A percentile compares a stretch with the other conserved stretches of the same genome.
Conservation (phyloP, 257 asterid species). For the Haberlea rhodopensis region DNA sequence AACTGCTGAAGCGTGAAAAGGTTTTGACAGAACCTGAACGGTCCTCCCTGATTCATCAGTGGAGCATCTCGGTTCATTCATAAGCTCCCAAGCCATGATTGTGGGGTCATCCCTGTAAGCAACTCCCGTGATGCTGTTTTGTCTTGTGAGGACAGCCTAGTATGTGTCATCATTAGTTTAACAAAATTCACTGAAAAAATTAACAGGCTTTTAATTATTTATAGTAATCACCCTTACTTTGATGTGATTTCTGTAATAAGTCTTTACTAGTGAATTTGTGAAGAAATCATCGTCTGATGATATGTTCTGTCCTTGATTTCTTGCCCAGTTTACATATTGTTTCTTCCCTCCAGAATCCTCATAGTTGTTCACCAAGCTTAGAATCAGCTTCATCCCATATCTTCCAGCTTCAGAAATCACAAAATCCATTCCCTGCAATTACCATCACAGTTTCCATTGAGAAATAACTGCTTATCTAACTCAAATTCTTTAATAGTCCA, state of each 20-base stretch:
- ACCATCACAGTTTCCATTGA: no score
- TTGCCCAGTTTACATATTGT: constrained; percentile 74
- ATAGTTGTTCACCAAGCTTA: constrained; percentile 61
- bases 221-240: constrained; percentile 34
- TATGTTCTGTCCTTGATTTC: constrained; percentile 36
- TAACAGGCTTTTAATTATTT: no score
- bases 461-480: no score
- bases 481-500: no score
- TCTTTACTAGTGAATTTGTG: constrained; percentile 44
- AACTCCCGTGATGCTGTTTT: constrained; percentile 49
- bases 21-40: constrained; percentile 36
- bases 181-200: neutral
- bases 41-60: constrained; percentile 51
- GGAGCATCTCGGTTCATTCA: constrained; percentile 73
- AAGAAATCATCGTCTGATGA: constrained; percentile 62
- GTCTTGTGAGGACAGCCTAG: constrained; percentile 63
- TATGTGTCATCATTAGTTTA: no score
- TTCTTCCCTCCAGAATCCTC: constrained; percentile 55
- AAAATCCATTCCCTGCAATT: constrained; percentile 59
- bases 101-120: constrained; percentile 68
- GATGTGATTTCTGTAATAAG: constrained; percentile 54
- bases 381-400: constrained; percentile 55
- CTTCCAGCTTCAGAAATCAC: constrained; percentile 58
- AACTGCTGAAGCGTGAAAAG: no score
- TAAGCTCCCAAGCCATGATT: constrained; percentile 82